Evolutionary conservation across 2,329 filamentous ascomycete species (phyloP).

Genomic region (Penicillium crustosum): DNA sequence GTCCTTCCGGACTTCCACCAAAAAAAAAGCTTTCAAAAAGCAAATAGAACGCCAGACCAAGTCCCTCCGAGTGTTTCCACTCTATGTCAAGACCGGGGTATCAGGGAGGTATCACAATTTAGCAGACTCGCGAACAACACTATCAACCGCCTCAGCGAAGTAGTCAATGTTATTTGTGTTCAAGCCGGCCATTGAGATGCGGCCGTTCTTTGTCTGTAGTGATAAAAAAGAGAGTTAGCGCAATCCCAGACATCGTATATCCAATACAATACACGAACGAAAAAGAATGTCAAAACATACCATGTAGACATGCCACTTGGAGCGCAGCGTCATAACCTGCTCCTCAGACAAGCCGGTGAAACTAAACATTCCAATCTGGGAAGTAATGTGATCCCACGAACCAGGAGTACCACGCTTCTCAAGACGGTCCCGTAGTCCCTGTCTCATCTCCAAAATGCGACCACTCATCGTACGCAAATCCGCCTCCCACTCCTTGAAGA

Average conservation of each 20-base stretch:
- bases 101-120: conserved; percentile 17
- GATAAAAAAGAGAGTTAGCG: background rate
- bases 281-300: conserved; percentile 28
- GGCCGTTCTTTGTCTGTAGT: conserved; percentile 80
- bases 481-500: conserved; percentile 90
- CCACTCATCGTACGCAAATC: conserved; percentile 93
- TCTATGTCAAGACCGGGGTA: conserved; percentile 2
- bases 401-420: conserved; percentile 85
- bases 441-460: conserved; percentile 89
- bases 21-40: conserved; percentile 1
- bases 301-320: conserved; percentile 55
- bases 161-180: conserved; percentile 92
- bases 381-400: conserved; percentile 94
- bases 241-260: background rate
- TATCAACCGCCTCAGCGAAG: conserved; percentile 84
- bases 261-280: background rate
- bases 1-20: background rate
- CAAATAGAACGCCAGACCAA: conserved; percentile 11
- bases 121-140: conserved; percentile 61
- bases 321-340: conserved; percentile 49
- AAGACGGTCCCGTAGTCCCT: conserved; percentile 71
- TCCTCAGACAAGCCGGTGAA: conserved; percentile 60
- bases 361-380: conserved; percentile 99
- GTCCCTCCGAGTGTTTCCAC: background rate
- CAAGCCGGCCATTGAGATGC: conserved; percentile 97